Percentiles rank a stretch among this genome's conserved stretches.
Evolutionary conservation across 208 protist genomes (phyloP).

Genomic region (Phytomonas sp.): DNA sequence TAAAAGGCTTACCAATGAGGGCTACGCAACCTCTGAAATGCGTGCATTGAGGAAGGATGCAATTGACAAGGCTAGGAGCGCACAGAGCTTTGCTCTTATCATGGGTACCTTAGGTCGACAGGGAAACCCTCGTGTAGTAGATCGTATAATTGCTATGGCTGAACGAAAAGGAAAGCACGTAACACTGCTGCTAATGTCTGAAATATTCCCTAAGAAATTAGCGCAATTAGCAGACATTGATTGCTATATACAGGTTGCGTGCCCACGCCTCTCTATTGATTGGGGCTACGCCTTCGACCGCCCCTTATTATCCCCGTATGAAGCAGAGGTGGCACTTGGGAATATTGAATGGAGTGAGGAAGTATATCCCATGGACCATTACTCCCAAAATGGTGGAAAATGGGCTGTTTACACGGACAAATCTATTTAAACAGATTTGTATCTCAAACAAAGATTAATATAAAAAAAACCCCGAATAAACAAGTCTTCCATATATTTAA

Average conservation of each 20-base stretch:
- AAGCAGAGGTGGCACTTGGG: conserved; percentile 92
- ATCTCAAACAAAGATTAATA: conserved; percentile 7
- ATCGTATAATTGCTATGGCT: conserved; percentile 84
- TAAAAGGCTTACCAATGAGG: conserved; percentile 90
- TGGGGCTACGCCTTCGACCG: conserved; percentile 97
- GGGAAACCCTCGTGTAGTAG: conserved; percentile 91
- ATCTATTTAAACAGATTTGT: conserved; percentile 19
- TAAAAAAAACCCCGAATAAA: not conserved
- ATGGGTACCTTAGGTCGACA: conserved; percentile 97
- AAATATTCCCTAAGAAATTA: conserved; percentile 96
- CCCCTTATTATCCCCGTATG: conserved; percentile 96
- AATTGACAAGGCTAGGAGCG: conserved; percentile 55
- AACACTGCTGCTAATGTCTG: conserved; percentile 92
- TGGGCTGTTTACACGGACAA: conserved; percentile 94
- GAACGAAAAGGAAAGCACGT: conserved; percentile 53
- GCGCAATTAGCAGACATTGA: conserved; percentile 87
- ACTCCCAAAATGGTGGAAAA: conserved; percentile 87
- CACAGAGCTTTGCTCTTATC: conserved; percentile 93
- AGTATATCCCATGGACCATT: conserved; percentile 97
- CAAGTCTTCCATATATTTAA: not conserved
- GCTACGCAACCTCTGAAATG: conserved; percentile 93
- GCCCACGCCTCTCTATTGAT: conserved; percentile 98
- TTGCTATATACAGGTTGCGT: conserved; percentile 96
- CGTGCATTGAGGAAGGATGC: conserved; percentile 68
- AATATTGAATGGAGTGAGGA: conserved; percentile 65